Evolutionary conservation across 805 yeast species (phyloP).

Genomic region (Saccharomycopsis sp.): DNA sequence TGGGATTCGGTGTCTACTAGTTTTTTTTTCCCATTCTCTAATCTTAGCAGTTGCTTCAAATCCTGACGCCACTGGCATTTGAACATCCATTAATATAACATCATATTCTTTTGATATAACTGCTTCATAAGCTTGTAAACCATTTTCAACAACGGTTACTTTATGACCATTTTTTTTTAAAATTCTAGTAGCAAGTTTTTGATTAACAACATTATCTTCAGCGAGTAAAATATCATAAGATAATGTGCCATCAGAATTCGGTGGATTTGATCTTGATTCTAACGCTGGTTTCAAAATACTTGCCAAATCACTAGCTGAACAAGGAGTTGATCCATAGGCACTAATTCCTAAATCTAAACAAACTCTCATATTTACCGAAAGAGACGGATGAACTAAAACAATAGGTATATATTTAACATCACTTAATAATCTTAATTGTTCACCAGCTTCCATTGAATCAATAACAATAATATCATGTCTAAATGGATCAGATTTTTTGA

Average conservation of each 20-base stretch:
- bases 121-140: conserved; percentile 72
- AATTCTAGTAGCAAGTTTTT: conserved; percentile 76
- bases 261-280: conserved; percentile 72
- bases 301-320: conserved; percentile 71
- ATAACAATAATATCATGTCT: conserved; percentile 75
- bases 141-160: conserved; percentile 80
- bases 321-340: conserved; percentile 82
- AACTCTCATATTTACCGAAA: conserved; percentile 68
- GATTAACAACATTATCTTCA: conserved; percentile 81
- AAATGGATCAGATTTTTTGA: conserved; percentile 40
- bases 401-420: conserved; percentile 81
- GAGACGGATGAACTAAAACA: conserved; percentile 64
- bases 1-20: conserved; percentile 72
- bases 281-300: conserved; percentile 77
- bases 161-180: conserved; percentile 78
- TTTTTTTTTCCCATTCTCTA: conserved; percentile 78
- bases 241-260: conserved; percentile 67
- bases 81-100: conserved; percentile 86
- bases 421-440: conserved; percentile 53
- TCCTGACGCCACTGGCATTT: conserved; percentile 94
- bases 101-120: conserved; percentile 59
- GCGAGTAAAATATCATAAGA: conserved; percentile 70
- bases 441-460: conserved; percentile 68
- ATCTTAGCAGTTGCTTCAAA: conserved; percentile 84
- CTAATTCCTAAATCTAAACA: conserved; percentile 83